These are phyloP conservation scores for Phytopythium kandeliae DNA, from an alignment of 352 stramenopile genomes.

Conservation along the genomic window DNA sequence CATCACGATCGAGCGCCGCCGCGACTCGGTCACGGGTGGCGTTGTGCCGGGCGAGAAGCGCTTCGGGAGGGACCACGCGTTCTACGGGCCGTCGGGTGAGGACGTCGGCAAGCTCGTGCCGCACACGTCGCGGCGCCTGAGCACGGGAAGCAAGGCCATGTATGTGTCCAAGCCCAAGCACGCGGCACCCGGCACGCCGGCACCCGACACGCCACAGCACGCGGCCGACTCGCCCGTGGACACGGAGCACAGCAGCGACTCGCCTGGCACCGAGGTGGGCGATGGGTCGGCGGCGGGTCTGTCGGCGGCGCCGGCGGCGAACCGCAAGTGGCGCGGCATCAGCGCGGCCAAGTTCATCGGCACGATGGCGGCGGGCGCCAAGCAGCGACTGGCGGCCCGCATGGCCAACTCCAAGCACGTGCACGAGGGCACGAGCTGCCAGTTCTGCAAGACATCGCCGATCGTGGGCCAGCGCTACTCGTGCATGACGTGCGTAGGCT, in stretches of 20 bases:
- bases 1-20: slow-evolving; percentile 72
- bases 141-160: slow-evolving; percentile 50
- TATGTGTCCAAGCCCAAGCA: slow-evolving; percentile 66
- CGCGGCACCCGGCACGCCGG: slow-evolving; percentile 7
- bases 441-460: slow-evolving; percentile 74
- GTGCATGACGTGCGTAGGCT: slow-evolving; percentile 74
- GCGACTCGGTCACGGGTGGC: slow-evolving; percentile 49
- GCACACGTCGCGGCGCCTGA: slow-evolving; percentile 49
- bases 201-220: slow-evolving; percentile 16
- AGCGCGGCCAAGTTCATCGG: slow-evolving; percentile 65
- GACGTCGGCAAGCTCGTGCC: slow-evolving; percentile 68
- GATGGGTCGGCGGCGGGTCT: slow-evolving; percentile 10
- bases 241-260: slow-evolving; percentile 28
- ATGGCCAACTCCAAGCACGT: slow-evolving; percentile 62
- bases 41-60: slow-evolving; percentile 49
- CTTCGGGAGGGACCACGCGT: slow-evolving; percentile 63
- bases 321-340: slow-evolving; percentile 50
- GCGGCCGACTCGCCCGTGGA: slow-evolving; percentile 18
- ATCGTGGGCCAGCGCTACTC: slow-evolving; percentile 74
- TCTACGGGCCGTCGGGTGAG: slow-evolving; percentile 55
- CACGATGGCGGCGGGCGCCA: slow-evolving; percentile 61
- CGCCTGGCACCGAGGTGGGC: slow-evolving; percentile 8
- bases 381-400: slow-evolving; percentile 63
- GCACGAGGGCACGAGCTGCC: slow-evolving; percentile 72
- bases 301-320: slow-evolving; percentile 9